phyloP scores from a whole-genome alignment of 371 early-diverging fungal genomes.

The Actinomortierella ambigua region DNA sequence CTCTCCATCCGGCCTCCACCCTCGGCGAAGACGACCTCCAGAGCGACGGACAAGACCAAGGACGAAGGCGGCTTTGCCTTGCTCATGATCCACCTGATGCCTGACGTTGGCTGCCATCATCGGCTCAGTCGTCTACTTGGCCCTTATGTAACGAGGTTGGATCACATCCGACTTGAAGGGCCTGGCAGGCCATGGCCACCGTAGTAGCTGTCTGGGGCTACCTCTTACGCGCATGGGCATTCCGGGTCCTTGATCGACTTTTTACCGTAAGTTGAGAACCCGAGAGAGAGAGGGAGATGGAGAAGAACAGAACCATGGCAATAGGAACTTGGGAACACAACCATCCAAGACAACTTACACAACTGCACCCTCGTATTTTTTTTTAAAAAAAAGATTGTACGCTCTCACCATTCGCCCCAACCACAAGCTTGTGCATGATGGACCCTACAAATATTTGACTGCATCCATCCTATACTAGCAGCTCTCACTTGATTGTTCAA shows the following conservation, averaged over 20 bases:
- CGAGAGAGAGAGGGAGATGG: too few species aligned
- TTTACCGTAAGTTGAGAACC: conserved; percentile 28
- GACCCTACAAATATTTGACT: conserved; percentile 28
- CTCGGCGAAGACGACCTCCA: conserved; percentile 26
- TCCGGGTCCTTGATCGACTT: conserved; percentile 27
- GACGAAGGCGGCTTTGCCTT: conserved; percentile 25
- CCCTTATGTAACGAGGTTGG: conserved; percentile 15
- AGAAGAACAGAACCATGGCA: too few species aligned
- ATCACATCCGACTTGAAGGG: conserved; percentile 16
- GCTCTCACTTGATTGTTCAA: too few species aligned
- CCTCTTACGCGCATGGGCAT: conserved; percentile 22
- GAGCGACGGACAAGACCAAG: conserved; percentile 26
- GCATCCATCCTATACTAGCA: conserved; percentile 40
- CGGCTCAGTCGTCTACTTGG: conserved; percentile 14
- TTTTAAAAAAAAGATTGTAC: background rate
- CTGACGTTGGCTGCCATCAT: conserved; percentile 11
- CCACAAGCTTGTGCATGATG: conserved; percentile 30
- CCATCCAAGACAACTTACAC: too few species aligned
- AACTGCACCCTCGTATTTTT: background rate
- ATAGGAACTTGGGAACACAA: too few species aligned
- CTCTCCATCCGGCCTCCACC: conserved; percentile 30
- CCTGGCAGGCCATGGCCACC: conserved; percentile 24
- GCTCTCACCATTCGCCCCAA: conserved; percentile 16
- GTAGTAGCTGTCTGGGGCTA: conserved; percentile 16
- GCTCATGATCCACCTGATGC: conserved; percentile 15